phyloP scores from a whole-genome alignment of 2,329 filamentous ascomycete genomes.

The Cadophora gregata region DNA sequence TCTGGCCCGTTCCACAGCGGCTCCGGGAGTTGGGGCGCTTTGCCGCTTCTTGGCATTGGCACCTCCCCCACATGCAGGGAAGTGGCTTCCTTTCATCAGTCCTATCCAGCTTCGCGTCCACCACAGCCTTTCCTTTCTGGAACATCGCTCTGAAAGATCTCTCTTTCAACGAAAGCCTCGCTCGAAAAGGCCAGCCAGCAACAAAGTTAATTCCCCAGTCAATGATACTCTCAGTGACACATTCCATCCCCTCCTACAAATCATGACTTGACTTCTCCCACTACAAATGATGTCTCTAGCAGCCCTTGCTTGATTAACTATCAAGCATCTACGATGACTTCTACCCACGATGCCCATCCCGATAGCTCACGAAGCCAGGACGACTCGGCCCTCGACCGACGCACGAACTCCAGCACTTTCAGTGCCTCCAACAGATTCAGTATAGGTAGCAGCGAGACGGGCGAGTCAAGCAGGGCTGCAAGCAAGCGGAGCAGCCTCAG shows the following conservation, averaged over 20 bases:
- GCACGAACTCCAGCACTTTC: conserved; percentile 34
- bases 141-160: not conserved
- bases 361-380: conserved; percentile 33
- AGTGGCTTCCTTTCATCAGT: not conserved
- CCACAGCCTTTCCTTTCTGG: not conserved
- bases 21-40: not conserved
- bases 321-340: conserved; percentile 37
- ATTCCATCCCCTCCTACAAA: not conserved
- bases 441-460: conserved; percentile 50
- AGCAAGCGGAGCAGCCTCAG: conserved; percentile 41
- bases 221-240: not conserved
- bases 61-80: conserved; percentile 16
- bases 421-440: conserved; percentile 42
- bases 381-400: conserved; percentile 35
- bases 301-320: conserved; percentile 22
- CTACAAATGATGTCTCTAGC: conserved; percentile 25
- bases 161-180: not conserved
- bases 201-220: not conserved
- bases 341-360: conserved; percentile 27
- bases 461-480: conserved; percentile 51
- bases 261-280: conserved; percentile 25
- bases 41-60: conserved; percentile 15
- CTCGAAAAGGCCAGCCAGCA: not conserved
- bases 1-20: not conserved
- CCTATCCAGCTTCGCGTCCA: conserved; percentile 6